Percentiles rank a stretch among this genome's conserved stretches.
These are phyloP conservation scores for Solanum hybrid DNA, from an alignment of 305 asterid species.

Conservation along the genomic window DNA sequence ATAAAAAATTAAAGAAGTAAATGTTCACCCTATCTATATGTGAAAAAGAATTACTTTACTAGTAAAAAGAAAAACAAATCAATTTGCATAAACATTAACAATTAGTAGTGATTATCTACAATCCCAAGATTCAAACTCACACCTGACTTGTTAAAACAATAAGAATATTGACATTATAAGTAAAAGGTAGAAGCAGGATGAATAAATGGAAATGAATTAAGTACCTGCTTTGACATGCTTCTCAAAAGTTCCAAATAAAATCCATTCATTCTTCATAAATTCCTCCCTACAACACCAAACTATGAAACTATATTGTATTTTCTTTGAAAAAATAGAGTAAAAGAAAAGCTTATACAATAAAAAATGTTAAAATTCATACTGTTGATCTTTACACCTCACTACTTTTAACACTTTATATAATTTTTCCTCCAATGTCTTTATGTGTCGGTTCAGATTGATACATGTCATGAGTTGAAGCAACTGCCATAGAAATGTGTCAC, in stretches of 20 bases:
- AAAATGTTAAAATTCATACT: background rate
- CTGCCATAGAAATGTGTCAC: constrained; percentile 28
- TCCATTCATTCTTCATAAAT: background rate
- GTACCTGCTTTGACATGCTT: background rate
- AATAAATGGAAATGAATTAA: background rate
- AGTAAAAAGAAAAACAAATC: background rate
- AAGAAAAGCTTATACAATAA: background rate
- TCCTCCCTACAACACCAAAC: background rate
- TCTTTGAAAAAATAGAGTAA: background rate
- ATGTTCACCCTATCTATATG: background rate
- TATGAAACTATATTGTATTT: too few species aligned
- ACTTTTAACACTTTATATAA: background rate
- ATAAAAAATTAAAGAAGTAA: background rate
- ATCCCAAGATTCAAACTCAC: background rate
- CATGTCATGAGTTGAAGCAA: constrained; percentile 24
- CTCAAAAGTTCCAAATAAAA: background rate
- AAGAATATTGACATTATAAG: background rate
- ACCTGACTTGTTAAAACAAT: background rate
- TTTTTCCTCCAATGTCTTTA: background rate
- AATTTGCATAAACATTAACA: background rate
- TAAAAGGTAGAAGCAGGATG: background rate
- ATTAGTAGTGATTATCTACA: background rate
- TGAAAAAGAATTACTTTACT: background rate
- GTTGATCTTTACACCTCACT: background rate
- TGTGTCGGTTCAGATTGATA: constrained; percentile 21